Percentiles rank a stretch among this genome's conserved stretches.
Conservation (phyloP, 2,329 filamentous ascomycete genomes). For the Sarocladium strictum region DNA sequence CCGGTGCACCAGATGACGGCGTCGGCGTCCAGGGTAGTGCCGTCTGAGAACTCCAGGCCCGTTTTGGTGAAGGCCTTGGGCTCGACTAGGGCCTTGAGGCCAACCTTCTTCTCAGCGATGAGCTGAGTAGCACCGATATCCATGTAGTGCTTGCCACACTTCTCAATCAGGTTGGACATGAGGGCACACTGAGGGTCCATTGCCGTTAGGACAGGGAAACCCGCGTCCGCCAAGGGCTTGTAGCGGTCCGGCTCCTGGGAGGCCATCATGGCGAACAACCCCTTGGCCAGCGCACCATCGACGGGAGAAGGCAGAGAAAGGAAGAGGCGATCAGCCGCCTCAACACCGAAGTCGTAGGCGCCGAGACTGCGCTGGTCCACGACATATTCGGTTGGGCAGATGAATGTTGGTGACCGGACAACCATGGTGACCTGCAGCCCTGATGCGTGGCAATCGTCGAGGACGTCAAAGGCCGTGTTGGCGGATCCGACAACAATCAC, state of each 20-base stretch:
- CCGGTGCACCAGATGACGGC: constrained; percentile 32
- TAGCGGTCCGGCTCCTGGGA: constrained; percentile 28
- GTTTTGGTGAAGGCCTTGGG: constrained; percentile 21
- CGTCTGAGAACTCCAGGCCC: constrained; percentile 24
- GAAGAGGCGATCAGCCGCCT: constrained; percentile 5
- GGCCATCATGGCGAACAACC: constrained; percentile 19
- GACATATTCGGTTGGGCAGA: constrained; percentile 25
- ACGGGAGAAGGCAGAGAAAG: constrained; percentile 16
- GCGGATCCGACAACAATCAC: constrained; percentile 31
- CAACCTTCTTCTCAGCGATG: constrained; percentile 22
- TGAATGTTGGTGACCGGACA: constrained; percentile 27
- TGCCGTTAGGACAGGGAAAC: constrained; percentile 31
- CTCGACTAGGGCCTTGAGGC: constrained; percentile 21
- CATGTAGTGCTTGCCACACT: constrained; percentile 28
- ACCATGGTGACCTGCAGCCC: constrained; percentile 28
- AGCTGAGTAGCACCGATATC: constrained; percentile 25
- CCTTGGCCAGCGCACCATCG: constrained; percentile 15
- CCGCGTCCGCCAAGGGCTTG: constrained; percentile 21
- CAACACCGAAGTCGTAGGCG: constrained; percentile 20
- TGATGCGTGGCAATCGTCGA: constrained; percentile 25
- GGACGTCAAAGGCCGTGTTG: constrained; percentile 36
- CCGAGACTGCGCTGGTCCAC: constrained; percentile 18
- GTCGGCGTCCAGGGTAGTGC: constrained; percentile 22
- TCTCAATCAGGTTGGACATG: constrained; percentile 21
- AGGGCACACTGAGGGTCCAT: constrained; percentile 13